Evolutionary conservation across 192 early-diverging fungal species (phyloP).

Genomic region (Coemansia sp.): DNA sequence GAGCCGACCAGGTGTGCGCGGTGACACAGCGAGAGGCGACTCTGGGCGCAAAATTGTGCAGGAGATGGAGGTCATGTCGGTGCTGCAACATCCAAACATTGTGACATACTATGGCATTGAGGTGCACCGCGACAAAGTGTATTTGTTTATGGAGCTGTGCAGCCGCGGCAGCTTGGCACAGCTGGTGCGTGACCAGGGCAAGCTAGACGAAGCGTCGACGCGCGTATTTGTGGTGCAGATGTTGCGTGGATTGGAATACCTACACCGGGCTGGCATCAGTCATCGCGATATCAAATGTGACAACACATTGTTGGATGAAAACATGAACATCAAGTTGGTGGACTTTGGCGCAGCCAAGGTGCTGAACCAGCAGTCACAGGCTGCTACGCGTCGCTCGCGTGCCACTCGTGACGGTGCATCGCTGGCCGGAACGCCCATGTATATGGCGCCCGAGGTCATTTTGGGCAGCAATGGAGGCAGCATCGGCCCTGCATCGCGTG

Average conservation of each 20-base stretch:
- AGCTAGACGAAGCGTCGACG: constrained; percentile 73
- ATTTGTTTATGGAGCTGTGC: constrained; percentile 92
- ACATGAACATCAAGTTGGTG: constrained; percentile 78
- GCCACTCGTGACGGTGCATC: constrained; percentile 21
- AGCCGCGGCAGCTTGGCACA: constrained; percentile 70
- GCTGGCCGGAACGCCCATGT: constrained; percentile 64
- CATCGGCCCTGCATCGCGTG: constrained; percentile 3
- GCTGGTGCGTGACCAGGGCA: constrained; percentile 72
- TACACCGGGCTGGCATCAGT: constrained; percentile 80
- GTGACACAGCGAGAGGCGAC: constrained; percentile 12
- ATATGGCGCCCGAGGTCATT: constrained; percentile 77
- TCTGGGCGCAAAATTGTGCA: constrained; percentile 70
- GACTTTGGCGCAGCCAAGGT: constrained; percentile 93
- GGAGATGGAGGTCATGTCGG: constrained; percentile 90
- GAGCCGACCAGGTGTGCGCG: constrained; percentile 48
- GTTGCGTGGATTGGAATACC: constrained; percentile 78
- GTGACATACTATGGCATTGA: constrained; percentile 90
- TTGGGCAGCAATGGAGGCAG: constrained; percentile 71
- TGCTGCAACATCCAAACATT: constrained; percentile 86
- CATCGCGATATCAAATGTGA: constrained; percentile 89
- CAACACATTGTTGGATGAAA: constrained; percentile 79
- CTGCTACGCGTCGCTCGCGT: constrained; percentile 42
- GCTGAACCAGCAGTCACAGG: constrained; percentile 65
- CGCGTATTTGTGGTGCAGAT: constrained; percentile 79
- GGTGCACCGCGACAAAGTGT: constrained; percentile 85